These are phyloP conservation scores for Ogataea trehaloabstinens DNA, from an alignment of 805 yeast genomes.

Conservation along the genomic window DNA sequence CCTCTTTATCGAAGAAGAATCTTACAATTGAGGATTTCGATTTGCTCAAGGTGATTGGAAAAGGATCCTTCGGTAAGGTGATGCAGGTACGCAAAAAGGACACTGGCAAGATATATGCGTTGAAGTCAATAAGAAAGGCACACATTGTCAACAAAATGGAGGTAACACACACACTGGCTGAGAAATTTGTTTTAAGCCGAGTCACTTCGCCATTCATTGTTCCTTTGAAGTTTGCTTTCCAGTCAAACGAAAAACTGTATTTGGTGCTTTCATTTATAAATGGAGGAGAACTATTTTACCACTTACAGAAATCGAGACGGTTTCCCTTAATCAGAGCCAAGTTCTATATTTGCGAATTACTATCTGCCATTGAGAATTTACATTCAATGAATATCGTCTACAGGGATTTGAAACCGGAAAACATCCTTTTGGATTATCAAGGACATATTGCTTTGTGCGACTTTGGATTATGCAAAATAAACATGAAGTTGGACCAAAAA, in stretches of 20 bases:
- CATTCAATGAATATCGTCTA: conserved; percentile 92
- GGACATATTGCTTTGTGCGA: conserved; percentile 98
- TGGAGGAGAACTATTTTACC: conserved; percentile 96
- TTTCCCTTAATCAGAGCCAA: conserved; percentile 87
- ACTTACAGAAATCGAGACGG: conserved; percentile 85
- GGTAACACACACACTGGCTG: conserved; percentile 95
- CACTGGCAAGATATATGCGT: conserved; percentile 90
- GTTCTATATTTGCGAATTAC: conserved; percentile 90
- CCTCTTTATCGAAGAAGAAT: conserved; percentile 48
- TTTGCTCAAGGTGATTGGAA: conserved; percentile 90
- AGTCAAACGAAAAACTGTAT: conserved; percentile 92
- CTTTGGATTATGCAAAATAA: conserved; percentile 92
- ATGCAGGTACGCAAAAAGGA: conserved; percentile 98
- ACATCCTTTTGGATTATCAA: conserved; percentile 88
- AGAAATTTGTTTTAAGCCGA: conserved; percentile 89
- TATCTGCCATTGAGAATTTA: conserved; percentile 88
- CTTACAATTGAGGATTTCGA: conserved; percentile 90
- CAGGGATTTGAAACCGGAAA: conserved; percentile 95
- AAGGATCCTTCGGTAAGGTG: conserved; percentile 97
- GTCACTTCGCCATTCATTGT: conserved; percentile 95
- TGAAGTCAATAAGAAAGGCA: conserved; percentile 90
- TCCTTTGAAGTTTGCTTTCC: conserved; percentile 93
- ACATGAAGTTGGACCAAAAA: conserved; percentile 87
- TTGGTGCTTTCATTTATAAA: conserved; percentile 89
- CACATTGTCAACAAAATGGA: conserved; percentile 93